Percentiles rank a stretch among this genome's conserved stretches.
Conservation (phyloP, 345 rosid species). For the Bruguiera gymnorhiza region DNA sequence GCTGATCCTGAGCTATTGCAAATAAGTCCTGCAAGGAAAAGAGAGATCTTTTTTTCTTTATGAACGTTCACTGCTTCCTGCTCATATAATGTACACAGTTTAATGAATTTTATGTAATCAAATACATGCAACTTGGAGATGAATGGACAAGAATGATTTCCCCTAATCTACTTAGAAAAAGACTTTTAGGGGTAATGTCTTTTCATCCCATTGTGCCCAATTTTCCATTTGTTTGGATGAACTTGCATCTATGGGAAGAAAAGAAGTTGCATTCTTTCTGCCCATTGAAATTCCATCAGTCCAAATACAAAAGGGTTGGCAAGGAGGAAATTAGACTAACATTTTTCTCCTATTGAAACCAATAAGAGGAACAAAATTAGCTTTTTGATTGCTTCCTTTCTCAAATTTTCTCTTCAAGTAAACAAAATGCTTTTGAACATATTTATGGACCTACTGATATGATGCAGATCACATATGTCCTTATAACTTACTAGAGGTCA, state of each 20-base stretch:
- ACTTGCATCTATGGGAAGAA: neutral
- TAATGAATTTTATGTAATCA: too few relatives aligned
- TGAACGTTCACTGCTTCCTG: neutral
- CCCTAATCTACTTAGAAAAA: neutral
- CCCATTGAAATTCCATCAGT: too few relatives aligned
- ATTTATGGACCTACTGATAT: too few relatives aligned
- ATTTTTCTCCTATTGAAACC: too few relatives aligned
- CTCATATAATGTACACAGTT: too few relatives aligned
- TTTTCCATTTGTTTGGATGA: neutral
- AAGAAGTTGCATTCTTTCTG: too few relatives aligned
- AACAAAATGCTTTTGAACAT: too few relatives aligned
- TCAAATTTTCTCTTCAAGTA: too few relatives aligned
- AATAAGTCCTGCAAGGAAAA: slow-evolving; percentile 67
- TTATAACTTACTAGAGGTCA: too few relatives aligned
- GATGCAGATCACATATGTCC: too few relatives aligned
- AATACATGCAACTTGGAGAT: neutral
- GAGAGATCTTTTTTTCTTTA: neutral
- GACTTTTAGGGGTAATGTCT: neutral
- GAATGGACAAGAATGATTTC: neutral
- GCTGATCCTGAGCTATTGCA: slow-evolving; percentile 93
- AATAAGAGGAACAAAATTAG: too few relatives aligned
- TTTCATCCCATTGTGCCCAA: neutral
- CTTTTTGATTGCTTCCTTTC: too few relatives aligned
- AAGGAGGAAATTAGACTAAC: neutral
- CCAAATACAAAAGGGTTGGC: neutral